phyloP scores from a whole-genome alignment of 345 rosid species.

The Erucastrum elatum region DNA sequence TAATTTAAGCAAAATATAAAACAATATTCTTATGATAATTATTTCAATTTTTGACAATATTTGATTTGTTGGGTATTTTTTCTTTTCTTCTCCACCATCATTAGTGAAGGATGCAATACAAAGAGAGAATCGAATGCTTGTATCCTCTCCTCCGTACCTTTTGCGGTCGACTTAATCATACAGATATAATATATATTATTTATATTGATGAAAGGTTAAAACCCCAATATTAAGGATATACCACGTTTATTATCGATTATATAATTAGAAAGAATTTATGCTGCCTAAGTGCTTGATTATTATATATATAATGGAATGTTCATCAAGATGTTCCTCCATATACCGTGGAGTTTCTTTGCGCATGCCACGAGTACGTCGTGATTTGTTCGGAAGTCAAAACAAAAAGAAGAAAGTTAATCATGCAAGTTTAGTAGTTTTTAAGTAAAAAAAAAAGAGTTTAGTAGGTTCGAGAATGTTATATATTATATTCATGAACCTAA shows the following conservation, averaged over 20 bases:
- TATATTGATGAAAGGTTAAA: neutral
- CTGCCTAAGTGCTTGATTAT: constrained; percentile 8
- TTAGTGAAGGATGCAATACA: constrained; percentile 37
- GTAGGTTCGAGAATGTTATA: constrained; percentile 23
- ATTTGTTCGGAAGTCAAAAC: constrained; percentile 4
- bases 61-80: constrained; percentile 13
- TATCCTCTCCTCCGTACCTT: constrained; percentile 42
- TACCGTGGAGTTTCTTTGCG: constrained; percentile 16
- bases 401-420: constrained; percentile 12
- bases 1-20: neutral
- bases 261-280: constrained; percentile 24
- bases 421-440: constrained; percentile 17
- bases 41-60: constrained; percentile 31
- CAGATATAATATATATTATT: neutral
- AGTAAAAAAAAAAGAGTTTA: neutral
- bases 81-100: constrained; percentile 44
- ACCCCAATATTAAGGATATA: neutral
- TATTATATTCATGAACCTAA: constrained; percentile 1
- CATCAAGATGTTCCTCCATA: constrained; percentile 25
- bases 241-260: neutral
- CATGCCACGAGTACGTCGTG: constrained; percentile 12
- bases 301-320: constrained; percentile 14
- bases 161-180: constrained; percentile 28
- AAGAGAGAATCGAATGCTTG: constrained; percentile 37
- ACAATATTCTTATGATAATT: constrained; percentile 4